Percentiles rank a stretch among this genome's conserved stretches.
These are phyloP conservation scores for Salix caprea DNA, from an alignment of 345 rosid species.

Conservation along the genomic window DNA sequence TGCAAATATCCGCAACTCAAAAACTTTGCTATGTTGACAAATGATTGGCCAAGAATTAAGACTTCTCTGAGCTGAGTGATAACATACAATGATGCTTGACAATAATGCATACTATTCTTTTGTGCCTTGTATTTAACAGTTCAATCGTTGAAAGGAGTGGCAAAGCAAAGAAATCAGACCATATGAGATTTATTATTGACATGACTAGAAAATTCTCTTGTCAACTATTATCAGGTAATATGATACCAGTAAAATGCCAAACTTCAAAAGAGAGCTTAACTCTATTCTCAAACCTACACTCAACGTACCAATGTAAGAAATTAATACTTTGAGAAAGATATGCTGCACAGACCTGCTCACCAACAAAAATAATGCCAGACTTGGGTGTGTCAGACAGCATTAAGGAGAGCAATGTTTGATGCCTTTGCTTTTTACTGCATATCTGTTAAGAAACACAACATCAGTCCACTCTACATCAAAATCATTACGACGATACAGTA, in stretches of 20 bases:
- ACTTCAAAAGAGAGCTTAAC: neutral
- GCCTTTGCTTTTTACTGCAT: conserved; percentile 47
- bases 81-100: neutral
- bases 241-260: neutral
- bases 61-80: neutral
- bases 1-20: no score
- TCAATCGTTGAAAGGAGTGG: neutral
- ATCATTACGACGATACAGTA: neutral
- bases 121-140: neutral
- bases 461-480: conserved; percentile 1
- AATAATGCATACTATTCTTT: neutral
- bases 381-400: conserved; percentile 57
- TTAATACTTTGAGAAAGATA: conserved; percentile 7
- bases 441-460: conserved; percentile 36
- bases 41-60: neutral
- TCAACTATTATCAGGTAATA: neutral
- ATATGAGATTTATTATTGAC: neutral
- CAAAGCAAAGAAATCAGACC: neutral
- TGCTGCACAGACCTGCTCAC: conserved; percentile 61
- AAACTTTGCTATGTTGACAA: neutral
- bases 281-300: neutral
- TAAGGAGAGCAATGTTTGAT: conserved; percentile 51
- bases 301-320: neutral
- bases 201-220: neutral
- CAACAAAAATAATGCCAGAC: conserved; percentile 73